These are phyloP conservation scores for Eragrostis nindensis DNA, from an alignment of 176 grass and related monocot species.

Conservation along the genomic window DNA sequence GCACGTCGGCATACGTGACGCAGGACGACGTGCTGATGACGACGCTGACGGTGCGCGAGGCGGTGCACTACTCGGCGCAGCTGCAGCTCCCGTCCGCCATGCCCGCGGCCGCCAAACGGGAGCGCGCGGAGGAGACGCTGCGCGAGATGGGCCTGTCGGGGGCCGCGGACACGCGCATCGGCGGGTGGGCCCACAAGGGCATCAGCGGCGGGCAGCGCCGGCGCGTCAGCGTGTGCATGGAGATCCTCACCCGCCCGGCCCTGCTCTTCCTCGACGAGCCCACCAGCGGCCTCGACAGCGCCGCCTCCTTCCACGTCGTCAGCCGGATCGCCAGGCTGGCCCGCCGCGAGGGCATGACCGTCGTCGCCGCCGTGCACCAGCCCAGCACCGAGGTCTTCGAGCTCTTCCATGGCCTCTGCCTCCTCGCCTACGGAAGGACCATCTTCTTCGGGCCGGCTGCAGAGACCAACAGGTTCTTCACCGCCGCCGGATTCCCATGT, in stretches of 20 bases:
- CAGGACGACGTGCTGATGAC: not conserved
- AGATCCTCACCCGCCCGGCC: not conserved
- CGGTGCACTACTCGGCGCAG: not conserved
- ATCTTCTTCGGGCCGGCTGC: not conserved
- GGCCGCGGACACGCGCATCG: not conserved
- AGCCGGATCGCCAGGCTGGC: constrained; percentile 41
- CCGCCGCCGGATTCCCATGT: not conserved
- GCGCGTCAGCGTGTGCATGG: not conserved
- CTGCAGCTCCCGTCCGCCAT: not conserved
- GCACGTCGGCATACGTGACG: not conserved
- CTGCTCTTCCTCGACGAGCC: constrained; percentile 50
- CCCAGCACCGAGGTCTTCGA: not conserved
- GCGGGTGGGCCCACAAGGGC: not conserved
- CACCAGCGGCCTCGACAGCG: constrained; percentile 43
- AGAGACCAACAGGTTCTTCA: not conserved
- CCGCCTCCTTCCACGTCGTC: constrained; percentile 54
- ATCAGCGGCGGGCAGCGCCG: not conserved
- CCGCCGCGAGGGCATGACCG: not conserved
- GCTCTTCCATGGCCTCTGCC: not conserved
- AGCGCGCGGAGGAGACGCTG: not conserved
- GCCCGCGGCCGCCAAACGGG: not conserved
- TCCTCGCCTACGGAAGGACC: not conserved
- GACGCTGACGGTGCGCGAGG: not conserved
- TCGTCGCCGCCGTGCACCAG: not conserved
- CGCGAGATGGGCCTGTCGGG: not conserved